Percentiles rank a stretch among this genome's conserved stretches.
phyloP scores from a whole-genome alignment of 805 yeast species.

The Candida arabinofermentans region DNA sequence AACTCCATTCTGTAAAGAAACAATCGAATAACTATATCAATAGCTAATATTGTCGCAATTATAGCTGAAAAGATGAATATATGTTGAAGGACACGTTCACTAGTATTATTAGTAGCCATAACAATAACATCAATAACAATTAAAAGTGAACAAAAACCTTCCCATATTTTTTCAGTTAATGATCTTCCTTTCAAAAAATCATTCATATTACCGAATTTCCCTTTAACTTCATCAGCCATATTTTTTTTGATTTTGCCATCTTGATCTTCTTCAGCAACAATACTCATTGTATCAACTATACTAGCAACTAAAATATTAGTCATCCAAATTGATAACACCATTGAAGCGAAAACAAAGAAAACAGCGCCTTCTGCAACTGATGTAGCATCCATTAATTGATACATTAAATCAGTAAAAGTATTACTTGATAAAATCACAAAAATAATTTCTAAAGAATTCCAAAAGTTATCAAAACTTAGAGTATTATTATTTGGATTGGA shows the following conservation, averaged over 20 bases:
- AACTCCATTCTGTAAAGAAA: conserved; percentile 44
- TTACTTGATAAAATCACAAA: conserved; percentile 80
- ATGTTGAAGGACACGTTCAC: conserved; percentile 23
- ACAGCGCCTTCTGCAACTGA: conserved; percentile 55
- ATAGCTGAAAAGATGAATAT: conserved; percentile 39
- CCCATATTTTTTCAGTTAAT: conserved; percentile 1
- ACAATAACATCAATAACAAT: conserved; percentile 40
- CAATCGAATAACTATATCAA: conserved; percentile 52
- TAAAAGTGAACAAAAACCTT: conserved; percentile 29
- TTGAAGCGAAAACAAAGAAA: conserved; percentile 62
- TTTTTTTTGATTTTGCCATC: not conserved
- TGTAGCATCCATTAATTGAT: conserved; percentile 71
- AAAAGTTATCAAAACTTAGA: conserved; percentile 71
- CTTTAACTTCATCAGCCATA: not conserved
- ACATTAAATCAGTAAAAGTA: conserved; percentile 83
- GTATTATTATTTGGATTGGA: conserved; percentile 64
- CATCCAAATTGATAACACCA: conserved; percentile 76
- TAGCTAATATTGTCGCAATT: conserved; percentile 40
- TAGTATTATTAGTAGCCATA: conserved; percentile 41
- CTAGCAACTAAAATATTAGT: conserved; percentile 77
- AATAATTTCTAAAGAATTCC: conserved; percentile 72
- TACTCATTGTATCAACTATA: conserved; percentile 65
- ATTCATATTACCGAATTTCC: not conserved
- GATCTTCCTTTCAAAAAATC: not conserved
- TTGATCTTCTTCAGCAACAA: conserved; percentile 44